Percentiles rank a stretch among this genome's conserved stretches.
Evolutionary conservation across 225 moss, liverwort and hornwort genomes (phyloP).

Genomic region (Antitrichia curtipendula): DNA sequence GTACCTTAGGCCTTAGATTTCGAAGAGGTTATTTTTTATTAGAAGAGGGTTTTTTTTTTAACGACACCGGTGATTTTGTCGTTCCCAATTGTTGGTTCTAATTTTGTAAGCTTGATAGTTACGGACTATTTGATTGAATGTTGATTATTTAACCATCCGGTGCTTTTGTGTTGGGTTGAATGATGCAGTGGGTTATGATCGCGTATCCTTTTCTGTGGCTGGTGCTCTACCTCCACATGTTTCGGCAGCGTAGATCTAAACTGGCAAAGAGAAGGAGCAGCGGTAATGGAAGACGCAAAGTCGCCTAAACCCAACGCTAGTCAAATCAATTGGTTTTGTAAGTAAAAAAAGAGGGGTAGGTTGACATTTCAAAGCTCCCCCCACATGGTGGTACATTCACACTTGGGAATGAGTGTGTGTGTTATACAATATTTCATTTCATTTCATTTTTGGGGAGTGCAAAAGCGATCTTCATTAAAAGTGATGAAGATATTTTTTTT

Average conservation of each 20-base stretch:
- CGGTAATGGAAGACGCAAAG: not conserved
- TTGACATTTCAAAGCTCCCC: not conserved
- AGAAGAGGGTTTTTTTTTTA: not conserved
- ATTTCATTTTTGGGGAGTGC: not conserved
- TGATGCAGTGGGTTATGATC: slow-evolving; percentile 42
- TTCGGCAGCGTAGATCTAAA: slow-evolving; percentile 54
- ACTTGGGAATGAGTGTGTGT: not conserved
- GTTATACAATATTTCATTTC: not conserved
- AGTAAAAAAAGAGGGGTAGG: not conserved
- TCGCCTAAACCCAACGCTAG: slow-evolving; percentile 1
- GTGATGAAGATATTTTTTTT: not conserved
- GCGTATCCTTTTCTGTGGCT: slow-evolving; percentile 60
- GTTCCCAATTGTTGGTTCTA: not conserved
- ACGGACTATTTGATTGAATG: not conserved
- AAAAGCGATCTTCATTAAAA: not conserved
- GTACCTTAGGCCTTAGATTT: not conserved
- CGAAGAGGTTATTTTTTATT: not conserved
- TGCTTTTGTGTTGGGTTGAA: not conserved
- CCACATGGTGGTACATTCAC: not conserved
- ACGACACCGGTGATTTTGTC: not conserved
- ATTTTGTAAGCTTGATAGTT: not conserved
- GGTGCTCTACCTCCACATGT: slow-evolving; percentile 59
- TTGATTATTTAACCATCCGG: not conserved
- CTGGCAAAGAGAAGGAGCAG: slow-evolving; percentile 20
- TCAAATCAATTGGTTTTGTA: not conserved